Conservation (phyloP, 2,329 filamentous ascomycete genomes). For the Trichoderma semiorbis region DNA sequence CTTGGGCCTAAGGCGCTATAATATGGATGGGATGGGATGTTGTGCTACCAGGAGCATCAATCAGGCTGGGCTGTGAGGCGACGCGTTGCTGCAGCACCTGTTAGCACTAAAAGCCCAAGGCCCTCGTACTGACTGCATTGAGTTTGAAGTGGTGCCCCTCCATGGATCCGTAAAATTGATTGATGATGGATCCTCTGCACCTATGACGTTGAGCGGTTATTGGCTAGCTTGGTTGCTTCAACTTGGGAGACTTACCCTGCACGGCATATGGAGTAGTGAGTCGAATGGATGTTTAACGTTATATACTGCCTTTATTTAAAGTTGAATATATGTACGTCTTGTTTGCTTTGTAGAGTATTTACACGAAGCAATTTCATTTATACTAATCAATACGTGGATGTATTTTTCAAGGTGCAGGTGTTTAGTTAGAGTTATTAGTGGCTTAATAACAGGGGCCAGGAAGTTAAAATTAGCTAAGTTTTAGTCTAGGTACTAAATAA, state of each 20-base stretch:
- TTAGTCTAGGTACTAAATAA: neutral
- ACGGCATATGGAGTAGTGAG: neutral
- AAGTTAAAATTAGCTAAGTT: neutral
- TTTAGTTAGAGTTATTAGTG: neutral
- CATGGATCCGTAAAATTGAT: neutral
- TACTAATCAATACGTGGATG: too few relatives aligned
- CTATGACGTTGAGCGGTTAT: neutral
- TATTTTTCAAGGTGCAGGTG: neutral
- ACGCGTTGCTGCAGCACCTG: slow-evolving; percentile 7
- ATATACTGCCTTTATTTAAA: neutral
- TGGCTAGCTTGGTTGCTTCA: neutral
- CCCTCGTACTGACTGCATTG: neutral
- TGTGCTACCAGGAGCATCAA: neutral
- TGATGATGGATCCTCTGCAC: neutral
- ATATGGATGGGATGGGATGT: neutral
- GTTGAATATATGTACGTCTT: neutral
- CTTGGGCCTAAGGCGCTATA: neutral
- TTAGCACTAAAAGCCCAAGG: neutral
- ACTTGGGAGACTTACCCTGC: neutral
- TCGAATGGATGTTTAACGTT: neutral
- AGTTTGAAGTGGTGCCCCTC: neutral
- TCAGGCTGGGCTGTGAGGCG: slow-evolving; percentile 3
- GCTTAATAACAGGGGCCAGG: neutral
- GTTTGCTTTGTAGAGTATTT: neutral
- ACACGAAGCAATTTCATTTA: neutral